These are phyloP conservation scores for Xylaria sp. DNA, from an alignment of 2,329 filamentous ascomycete species.

Conservation along the genomic window DNA sequence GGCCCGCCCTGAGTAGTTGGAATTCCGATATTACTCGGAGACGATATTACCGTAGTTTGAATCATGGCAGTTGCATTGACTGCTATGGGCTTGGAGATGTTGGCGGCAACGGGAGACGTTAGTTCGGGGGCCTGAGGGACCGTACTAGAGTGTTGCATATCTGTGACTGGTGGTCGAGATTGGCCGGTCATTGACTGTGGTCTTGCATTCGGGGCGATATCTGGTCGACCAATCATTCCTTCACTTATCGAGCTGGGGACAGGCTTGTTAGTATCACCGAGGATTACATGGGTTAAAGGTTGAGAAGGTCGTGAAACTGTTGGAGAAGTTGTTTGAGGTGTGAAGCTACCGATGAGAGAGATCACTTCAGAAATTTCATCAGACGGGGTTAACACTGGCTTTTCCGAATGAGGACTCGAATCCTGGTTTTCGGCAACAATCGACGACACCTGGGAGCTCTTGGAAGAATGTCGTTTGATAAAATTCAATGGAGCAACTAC, in stretches of 20 bases:
- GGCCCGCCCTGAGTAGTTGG: constrained; percentile 2
- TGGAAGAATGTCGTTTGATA: constrained; percentile 37
- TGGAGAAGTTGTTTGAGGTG: constrained; percentile 23
- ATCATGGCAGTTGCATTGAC: background rate
- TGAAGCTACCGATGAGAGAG: constrained; percentile 31
- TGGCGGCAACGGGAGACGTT: background rate
- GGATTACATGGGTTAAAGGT: background rate
- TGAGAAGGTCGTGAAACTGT: constrained; percentile 12
- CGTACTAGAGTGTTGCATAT: constrained; percentile 16
- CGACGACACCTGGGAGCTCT: constrained; percentile 30
- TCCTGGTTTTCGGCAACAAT: constrained; percentile 19
- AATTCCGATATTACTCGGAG: constrained; percentile 17
- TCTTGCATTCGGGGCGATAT: background rate
- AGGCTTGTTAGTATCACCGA: constrained; percentile 6
- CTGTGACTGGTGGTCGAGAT: background rate
- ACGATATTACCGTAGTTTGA: background rate
- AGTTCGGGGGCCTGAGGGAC: background rate
- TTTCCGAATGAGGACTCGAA: background rate
- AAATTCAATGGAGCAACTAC: constrained; percentile 40
- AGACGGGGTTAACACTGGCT: constrained; percentile 1
- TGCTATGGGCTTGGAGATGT: constrained; percentile 4
- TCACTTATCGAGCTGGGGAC: background rate
- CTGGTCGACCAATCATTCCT: background rate
- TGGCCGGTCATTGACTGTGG: constrained; percentile 10
- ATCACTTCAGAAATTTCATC: constrained; percentile 38